Base-by-base conservation (phyloP, 1,139 yeast species). In the Zygosaccharomyces sapae region DNA sequence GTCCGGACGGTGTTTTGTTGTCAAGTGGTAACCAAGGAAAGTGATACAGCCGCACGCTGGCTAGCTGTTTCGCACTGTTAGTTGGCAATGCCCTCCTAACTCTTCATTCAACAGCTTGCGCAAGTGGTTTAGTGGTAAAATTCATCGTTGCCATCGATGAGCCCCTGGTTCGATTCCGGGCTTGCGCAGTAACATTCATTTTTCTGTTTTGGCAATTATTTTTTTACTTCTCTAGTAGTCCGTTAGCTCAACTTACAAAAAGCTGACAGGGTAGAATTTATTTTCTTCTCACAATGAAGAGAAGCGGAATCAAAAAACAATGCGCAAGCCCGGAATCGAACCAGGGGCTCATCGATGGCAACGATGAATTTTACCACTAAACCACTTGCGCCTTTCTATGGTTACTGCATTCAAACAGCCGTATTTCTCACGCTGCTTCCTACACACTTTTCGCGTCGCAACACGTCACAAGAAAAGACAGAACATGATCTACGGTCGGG, bases 381-480 rank as follows among this genome's bases (percentile, higher is more conserved):
- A 37, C 40, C 40, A 37, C 40, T 37, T 37, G 40, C 40, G 40
- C 40, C n/a, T n/a, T n/a, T n/a, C n/a, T n/a, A n/a, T n/a, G n/a
- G n/a, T n/a, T n/a, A n/a, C n/a, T n/a, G n/a, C n/a, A n/a, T n/a
- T 13, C 22, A 5, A 8, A 33, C 5, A 13, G 18, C 5, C 5
- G 36, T 22, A 16, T 30, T 29, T 29, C 5, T 22, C 36, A 22
- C n/a, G 36, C 19, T 16, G n/a, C 19, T 10, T 22, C 36, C 19
- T 10, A 7, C 7, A 16, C 34, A 12, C n/a, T 27, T 27, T 27
- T 27, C 31, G 31, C 31, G 31, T 27, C 12, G 12, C 12, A 9
- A 9, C 31, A 12, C 31, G 31, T 27, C 31, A 12, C 12, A 27
- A 10, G n/a, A 27, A 27, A 10, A 9, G 31, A 6, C 9, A 10